Conservation (phyloP, 2,329 filamentous ascomycete species). For the Scortechinia acanthostroma region DNA sequence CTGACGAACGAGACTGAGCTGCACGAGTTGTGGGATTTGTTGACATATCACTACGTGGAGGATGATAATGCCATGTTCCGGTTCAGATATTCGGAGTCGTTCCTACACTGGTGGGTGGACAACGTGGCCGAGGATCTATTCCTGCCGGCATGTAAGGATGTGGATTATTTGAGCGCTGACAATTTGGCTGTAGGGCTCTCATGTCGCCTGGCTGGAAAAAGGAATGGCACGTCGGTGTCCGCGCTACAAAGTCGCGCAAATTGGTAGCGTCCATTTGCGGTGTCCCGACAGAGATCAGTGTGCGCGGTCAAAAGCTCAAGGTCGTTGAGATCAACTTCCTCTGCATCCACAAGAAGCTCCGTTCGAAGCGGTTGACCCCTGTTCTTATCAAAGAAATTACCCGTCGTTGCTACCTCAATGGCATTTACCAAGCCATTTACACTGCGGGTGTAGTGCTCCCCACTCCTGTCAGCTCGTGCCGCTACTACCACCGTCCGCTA, state of each 20-base stretch:
- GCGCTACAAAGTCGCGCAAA: conserved; percentile 74
- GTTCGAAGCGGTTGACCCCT: conserved; percentile 82
- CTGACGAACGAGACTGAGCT: conserved; percentile 71
- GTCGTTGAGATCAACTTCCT: conserved; percentile 97
- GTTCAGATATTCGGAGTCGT: conserved; percentile 86
- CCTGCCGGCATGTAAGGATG: not conserved
- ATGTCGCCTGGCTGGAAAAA: conserved; percentile 90
- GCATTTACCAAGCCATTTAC: conserved; percentile 91
- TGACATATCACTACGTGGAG: conserved; percentile 93
- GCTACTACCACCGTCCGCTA: conserved; percentile 89
- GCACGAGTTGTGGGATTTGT: conserved; percentile 82
- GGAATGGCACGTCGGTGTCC: conserved; percentile 91
- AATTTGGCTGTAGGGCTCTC: conserved; percentile 59
- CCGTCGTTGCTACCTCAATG: conserved; percentile 77
- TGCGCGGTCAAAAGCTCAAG: conserved; percentile 69
- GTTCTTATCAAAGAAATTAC: conserved; percentile 98
- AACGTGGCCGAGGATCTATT: not conserved
- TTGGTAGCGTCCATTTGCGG: conserved; percentile 94
- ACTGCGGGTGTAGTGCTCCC: conserved; percentile 87
- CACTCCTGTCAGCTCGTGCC: conserved; percentile 82
- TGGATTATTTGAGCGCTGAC: not conserved
- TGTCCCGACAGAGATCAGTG: conserved; percentile 75
- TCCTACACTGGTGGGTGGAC: conserved; percentile 71
- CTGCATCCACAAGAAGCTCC: conserved; percentile 95
- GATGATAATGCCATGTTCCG: conserved; percentile 95